phyloP scores from a whole-genome alignment of 2,329 filamentous ascomycete genomes.

The Aspergillus puulaauensis region DNA sequence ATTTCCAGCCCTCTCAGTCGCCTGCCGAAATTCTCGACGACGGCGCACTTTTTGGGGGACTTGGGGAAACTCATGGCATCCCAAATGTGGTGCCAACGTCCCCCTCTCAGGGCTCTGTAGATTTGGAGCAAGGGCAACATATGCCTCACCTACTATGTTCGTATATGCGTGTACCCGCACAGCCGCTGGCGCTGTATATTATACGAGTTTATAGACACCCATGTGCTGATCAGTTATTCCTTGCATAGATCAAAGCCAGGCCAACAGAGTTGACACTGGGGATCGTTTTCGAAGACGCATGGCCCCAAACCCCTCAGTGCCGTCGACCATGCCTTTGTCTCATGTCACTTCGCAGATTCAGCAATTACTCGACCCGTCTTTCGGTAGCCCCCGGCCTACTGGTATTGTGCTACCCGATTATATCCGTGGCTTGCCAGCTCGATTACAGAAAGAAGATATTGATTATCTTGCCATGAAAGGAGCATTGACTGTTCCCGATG shows the following conservation, averaged over 20 bases:
- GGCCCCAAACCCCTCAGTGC: conserved; percentile 44
- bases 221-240: conserved; percentile 10
- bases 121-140: conserved; percentile 55
- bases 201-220: not conserved
- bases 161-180: conserved; percentile 28
- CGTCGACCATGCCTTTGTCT: conserved; percentile 36
- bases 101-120: conserved; percentile 46
- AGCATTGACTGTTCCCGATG: conserved; percentile 72
- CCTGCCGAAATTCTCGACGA: conserved; percentile 38
- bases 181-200: not conserved
- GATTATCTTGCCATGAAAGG: conserved; percentile 82
- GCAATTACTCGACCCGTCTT: conserved; percentile 42
- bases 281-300: conserved; percentile 45
- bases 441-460: conserved; percentile 78
- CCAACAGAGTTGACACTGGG: conserved; percentile 49
- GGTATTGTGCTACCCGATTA: conserved; percentile 61
- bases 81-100: conserved; percentile 36
- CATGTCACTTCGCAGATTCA: conserved; percentile 37
- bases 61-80: conserved; percentile 29
- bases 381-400: conserved; percentile 49
- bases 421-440: conserved; percentile 74
- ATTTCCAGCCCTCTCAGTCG: conserved; percentile 31
- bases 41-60: conserved; percentile 26
- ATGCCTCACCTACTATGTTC: conserved; percentile 65
- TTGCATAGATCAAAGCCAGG: conserved; percentile 32